Base-by-base conservation (phyloP, 768 basidiomycete genomes). In the Psilocybe azurescens region DNA sequence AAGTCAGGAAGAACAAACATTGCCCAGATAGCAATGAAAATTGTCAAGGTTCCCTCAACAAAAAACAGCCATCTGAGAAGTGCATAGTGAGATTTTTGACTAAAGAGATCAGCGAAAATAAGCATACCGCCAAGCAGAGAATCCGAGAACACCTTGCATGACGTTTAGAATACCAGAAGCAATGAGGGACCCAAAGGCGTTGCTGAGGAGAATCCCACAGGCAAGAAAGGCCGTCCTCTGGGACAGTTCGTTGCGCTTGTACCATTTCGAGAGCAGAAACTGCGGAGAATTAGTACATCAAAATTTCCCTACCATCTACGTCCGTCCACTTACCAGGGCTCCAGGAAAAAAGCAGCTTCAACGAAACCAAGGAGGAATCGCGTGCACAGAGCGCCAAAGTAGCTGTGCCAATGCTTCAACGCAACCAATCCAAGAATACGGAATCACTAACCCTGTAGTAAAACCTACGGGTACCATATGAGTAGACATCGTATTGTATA, bases 101-200 rank as follows among this genome's bases (percentile, higher is more conserved):
- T 16, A 24, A 16, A 28, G 3, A 10, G 36, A 29, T 16, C n/a
- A 10, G 41, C 48, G 30, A n/a, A 52, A 33, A 56, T 11, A 29
- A 14, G 41, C 80, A 73, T 71, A 89, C 84, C 90, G 80, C 94
- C 94, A 96, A 2, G 89, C 91, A 3, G 89, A 79, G 63, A 85
- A 81, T 0, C 93, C 93, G n/a, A 87, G 79, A 49, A 84, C 80
- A 1, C 90, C 91, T 33, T 93, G 81, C 91, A 95, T 91, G 9
- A 80, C 79, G 62, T 83, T 81, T 48, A 96, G 80, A 56, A 95
- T 91, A 0, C 85, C 91, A 30, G 91, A 91, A 6, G 93, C 93
- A 58, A 95, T 84, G 14, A 96, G 78, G 1, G 91, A 81, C 1
- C 94, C 93, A 69, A 95, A 94, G 0, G 92, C 94, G 74, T 95